Base-by-base conservation (phyloP, 306 rosid genomes). In the Vigna radiata region DNA sequence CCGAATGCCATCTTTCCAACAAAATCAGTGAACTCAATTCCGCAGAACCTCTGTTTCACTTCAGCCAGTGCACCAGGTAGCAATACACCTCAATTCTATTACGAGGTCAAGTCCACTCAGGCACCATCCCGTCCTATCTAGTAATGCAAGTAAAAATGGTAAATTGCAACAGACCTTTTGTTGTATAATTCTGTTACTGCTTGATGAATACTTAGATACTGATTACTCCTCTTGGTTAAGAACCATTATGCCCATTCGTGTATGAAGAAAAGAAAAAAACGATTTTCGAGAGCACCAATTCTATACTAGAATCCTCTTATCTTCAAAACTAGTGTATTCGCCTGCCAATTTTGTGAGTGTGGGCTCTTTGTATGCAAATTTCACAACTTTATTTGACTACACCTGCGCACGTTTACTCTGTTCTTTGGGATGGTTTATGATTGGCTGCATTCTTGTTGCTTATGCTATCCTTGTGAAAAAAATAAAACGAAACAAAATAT, bases 41-140 rank as follows among this genome's bases (percentile, higher is more conserved):
- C 96, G 56, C 87, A 78, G 54, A 81, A 73, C 73, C 86, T 92
- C 83, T 80, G 90, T 75, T 86, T 92, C 71, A 53, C 90, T 77
- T 82, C 90, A 21, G 37, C 95, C 4, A 65, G 81, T 21, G 11
- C 85, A 47, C 58, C 86, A 29, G 77, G 88, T 70, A 39, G 77
- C 83, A 84, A 68, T 69, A 69, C 91, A 58, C 33, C 90, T 56
- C 97, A 68, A 63, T 83, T 83, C 56, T 78, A 71, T 55, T 85
- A 84, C 84, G 90, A 79, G 87, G 73, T 72, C 48, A 85, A 90
- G 84, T 81, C 80, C 18, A 73, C 81, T 2, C 86, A 80, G 70
- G 82, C 90, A 56, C 93, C 92, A 13, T 87, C 83, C 39, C 85
- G 80, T 81, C 62, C 83, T 66, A 17, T 64, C 54, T 67, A 7